Evolutionary conservation across 208 protist genomes (phyloP).

Genomic region (Wallacemonas collosoma): DNA sequence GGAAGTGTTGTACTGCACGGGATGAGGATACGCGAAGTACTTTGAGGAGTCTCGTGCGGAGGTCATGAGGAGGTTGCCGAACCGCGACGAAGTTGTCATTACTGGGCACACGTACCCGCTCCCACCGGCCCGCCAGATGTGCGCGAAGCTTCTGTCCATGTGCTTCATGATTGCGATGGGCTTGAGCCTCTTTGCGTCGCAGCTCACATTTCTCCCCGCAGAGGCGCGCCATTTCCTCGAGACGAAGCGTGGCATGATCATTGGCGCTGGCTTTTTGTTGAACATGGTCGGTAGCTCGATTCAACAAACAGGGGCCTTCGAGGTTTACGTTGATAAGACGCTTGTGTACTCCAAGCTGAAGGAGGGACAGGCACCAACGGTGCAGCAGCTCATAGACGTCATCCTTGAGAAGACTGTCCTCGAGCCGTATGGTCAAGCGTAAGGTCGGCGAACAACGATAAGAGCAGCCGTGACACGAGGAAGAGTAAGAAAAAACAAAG

Average conservation of each 20-base stretch:
- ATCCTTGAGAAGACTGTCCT: constrained; percentile 47
- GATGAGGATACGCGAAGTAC: constrained; percentile 82
- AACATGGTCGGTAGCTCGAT: constrained; percentile 56
- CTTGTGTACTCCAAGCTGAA: constrained; percentile 77
- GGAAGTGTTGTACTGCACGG: constrained; percentile 68
- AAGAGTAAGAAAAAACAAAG: neutral
- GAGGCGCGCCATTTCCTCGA: constrained; percentile 30
- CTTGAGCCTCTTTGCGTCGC: constrained; percentile 32
- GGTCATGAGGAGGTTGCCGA: constrained; percentile 35
- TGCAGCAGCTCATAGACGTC: constrained; percentile 28
- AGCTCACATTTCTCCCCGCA: constrained; percentile 39
- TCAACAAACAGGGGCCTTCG: constrained; percentile 65
- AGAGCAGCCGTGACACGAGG: constrained; percentile 3
- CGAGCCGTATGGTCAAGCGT: constrained; percentile 23
- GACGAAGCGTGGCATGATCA: constrained; percentile 46
- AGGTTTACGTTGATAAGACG: constrained; percentile 62
- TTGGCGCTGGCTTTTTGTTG: constrained; percentile 52
- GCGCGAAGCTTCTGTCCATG: constrained; percentile 32
- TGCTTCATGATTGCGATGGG: constrained; percentile 43
- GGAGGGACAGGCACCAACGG: constrained; percentile 29
- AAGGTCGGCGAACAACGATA: neutral
- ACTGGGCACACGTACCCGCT: constrained; percentile 52
- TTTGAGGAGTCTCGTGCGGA: constrained; percentile 62
- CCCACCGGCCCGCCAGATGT: constrained; percentile 30
- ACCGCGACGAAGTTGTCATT: constrained; percentile 43